These are phyloP conservation scores for Candida chilensis DNA, from an alignment of 805 yeast genomes.

Conservation along the genomic window DNA sequence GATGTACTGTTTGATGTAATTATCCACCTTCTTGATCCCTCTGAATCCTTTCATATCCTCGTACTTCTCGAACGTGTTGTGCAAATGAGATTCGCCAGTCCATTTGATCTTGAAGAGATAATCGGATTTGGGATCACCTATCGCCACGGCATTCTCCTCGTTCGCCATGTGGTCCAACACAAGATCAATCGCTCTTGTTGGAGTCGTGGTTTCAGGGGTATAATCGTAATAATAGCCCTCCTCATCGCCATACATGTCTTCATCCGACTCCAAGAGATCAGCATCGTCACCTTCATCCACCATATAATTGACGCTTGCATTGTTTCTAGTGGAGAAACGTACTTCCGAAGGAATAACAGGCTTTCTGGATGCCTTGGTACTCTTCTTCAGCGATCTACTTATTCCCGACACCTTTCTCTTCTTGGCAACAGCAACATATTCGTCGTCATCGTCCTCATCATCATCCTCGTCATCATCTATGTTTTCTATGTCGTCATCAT, in stretches of 20 bases:
- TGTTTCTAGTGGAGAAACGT: slow-evolving; percentile 73
- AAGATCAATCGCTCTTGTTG: slow-evolving; percentile 17
- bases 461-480: slow-evolving; percentile 11
- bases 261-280: slow-evolving; percentile 36
- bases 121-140: slow-evolving; percentile 48
- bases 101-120: slow-evolving; percentile 69
- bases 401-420: slow-evolving; percentile 8
- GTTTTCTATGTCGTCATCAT: slow-evolving; percentile 5
- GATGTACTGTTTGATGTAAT: slow-evolving; percentile 75
- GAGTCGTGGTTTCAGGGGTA: slow-evolving; percentile 3
- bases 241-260: slow-evolving; percentile 15
- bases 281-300: slow-evolving; percentile 62
- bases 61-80: slow-evolving; percentile 89
- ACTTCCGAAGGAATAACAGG: slow-evolving; percentile 35
- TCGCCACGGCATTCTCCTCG: slow-evolving; percentile 22
- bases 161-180: slow-evolving; percentile 25
- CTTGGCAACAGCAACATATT: slow-evolving; percentile 8
- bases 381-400: slow-evolving; percentile 20
- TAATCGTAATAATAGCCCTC: slow-evolving; percentile 11
- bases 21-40: slow-evolving; percentile 83
- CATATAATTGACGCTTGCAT: slow-evolving; percentile 63
- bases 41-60: slow-evolving; percentile 38
- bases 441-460: slow-evolving; percentile 8
- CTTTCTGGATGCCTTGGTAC: slow-evolving; percentile 17
- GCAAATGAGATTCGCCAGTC: slow-evolving; percentile 82